Conservation (phyloP, 2,329 filamentous ascomycete genomes). For the Aspergillus sp. region DNA sequence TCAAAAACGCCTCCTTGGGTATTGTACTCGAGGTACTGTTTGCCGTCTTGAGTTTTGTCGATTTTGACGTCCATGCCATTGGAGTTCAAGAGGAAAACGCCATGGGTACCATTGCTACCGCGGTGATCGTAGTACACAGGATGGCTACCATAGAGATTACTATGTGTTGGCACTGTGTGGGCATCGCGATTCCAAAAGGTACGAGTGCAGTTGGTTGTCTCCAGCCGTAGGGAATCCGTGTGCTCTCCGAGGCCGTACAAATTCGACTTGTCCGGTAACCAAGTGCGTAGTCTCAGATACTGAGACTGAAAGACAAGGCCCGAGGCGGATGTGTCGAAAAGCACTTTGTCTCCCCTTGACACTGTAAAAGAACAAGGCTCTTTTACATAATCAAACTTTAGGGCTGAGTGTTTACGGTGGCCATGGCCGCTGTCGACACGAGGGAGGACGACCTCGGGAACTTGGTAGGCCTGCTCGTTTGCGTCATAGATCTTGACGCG, state of each 20-base stretch:
- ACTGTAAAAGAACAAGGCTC: slow-evolving; percentile 72
- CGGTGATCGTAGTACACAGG: slow-evolving; percentile 78
- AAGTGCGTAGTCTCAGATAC: slow-evolving; percentile 74
- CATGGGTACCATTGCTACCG: slow-evolving; percentile 60
- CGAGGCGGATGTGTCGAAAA: slow-evolving; percentile 72
- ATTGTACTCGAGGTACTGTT: slow-evolving; percentile 80
- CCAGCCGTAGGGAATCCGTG: slow-evolving; percentile 70
- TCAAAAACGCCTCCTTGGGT: slow-evolving; percentile 77
- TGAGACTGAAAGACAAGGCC: slow-evolving; percentile 76
- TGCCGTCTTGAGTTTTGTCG: slow-evolving; percentile 61
- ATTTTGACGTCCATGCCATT: slow-evolving; percentile 80
- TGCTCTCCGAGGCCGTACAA: slow-evolving; percentile 82
- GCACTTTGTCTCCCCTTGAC: slow-evolving; percentile 39
- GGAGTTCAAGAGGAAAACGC: slow-evolving; percentile 71
- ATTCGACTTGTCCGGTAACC: slow-evolving; percentile 68
- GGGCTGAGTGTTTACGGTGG: slow-evolving; percentile 50
- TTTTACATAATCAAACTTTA: slow-evolving; percentile 56
- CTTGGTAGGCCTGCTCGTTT: slow-evolving; percentile 72
- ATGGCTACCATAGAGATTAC: slow-evolving; percentile 74
- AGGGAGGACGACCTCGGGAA: slow-evolving; percentile 70
- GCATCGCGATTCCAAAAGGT: slow-evolving; percentile 73
- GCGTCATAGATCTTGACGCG: slow-evolving; percentile 76
- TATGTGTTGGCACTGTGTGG: slow-evolving; percentile 62
- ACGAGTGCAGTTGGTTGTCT: slow-evolving; percentile 70
- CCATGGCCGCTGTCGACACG: slow-evolving; percentile 55